A percentile compares a stretch with the other conserved stretches of the same genome.
phyloP scores from a whole-genome alignment of 1,284 basidiomycete species.

The Austropuccinia psidii region DNA sequence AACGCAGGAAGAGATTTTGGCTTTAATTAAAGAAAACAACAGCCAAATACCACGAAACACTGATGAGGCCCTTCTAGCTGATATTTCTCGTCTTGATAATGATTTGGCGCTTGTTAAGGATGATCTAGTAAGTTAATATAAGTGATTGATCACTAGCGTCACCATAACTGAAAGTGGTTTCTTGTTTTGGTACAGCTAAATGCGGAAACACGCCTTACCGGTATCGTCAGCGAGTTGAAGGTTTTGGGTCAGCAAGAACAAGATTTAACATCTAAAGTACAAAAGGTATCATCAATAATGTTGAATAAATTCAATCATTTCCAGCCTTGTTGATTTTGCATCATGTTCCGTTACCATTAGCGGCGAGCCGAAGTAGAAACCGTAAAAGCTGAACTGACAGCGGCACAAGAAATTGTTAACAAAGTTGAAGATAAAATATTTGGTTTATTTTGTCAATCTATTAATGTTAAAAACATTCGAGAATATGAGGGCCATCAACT shows the following conservation, averaged over 20 bases:
- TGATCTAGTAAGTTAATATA: slow-evolving; percentile 61
- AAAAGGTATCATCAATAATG: slow-evolving; percentile 53
- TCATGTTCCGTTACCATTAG: no score
- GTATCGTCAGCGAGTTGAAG: slow-evolving; percentile 69
- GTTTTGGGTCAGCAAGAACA: slow-evolving; percentile 55
- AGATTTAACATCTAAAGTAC: slow-evolving; percentile 62
- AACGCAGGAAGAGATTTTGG: slow-evolving; percentile 59
- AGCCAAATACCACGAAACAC: slow-evolving; percentile 72
- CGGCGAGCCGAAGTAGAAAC: slow-evolving; percentile 47
- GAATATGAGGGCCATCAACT: slow-evolving; percentile 92
- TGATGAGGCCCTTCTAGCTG: slow-evolving; percentile 69
- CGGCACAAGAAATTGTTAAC: slow-evolving; percentile 60
- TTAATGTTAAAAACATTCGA: slow-evolving; percentile 74
- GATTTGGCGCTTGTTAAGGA: slow-evolving; percentile 65
- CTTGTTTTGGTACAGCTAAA: slow-evolving; percentile 52
- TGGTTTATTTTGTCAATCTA: slow-evolving; percentile 66
- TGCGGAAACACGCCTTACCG: slow-evolving; percentile 58
- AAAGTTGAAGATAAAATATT: slow-evolving; percentile 76
- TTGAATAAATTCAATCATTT: neutral
- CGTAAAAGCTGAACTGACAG: slow-evolving; percentile 56
- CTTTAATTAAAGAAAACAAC: slow-evolving; percentile 70
- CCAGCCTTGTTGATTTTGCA: neutral
- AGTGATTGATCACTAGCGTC: neutral
- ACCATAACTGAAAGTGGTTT: neutral
- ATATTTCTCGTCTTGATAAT: slow-evolving; percentile 71